Base-by-base conservation (phyloP, 1,284 basidiomycete genomes). In the Melampsora abietis-canadensis region DNA sequence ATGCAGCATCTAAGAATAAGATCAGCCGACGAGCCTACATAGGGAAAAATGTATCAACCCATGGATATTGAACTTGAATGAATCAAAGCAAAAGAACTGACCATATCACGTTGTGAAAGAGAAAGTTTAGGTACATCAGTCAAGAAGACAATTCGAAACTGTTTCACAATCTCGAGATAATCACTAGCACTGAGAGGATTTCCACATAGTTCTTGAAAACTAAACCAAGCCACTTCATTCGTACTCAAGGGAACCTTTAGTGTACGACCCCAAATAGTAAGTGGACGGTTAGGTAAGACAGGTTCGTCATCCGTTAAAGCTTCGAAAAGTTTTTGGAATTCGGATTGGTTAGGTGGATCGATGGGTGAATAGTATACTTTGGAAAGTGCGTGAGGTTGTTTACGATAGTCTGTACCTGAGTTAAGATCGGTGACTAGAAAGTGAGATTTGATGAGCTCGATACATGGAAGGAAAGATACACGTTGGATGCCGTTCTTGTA, bases 401-500 rank as follows among this genome's bases (percentile, higher is more conserved):
- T 90, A 68, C 94, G 90, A 82, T 97, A 97, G 81, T 97, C 94
- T 72, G 93, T 97, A 57, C 91, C 92, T 12, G 94, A 97, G 82
- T 98, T 90, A 34, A 99, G 87, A 82, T 97, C 93, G 1, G 90
- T 91, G 6, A 98, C 89, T 70, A 89, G 86, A 78, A 96, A 92
- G 40, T 87, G 88, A 2, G 88, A 84, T 84, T 97, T 95, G 79
- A 99, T 87, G 47, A 98, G 85, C 47, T 97, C 91, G 77, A 99
- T 98, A 68, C 94, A 91, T 4, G 96, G 96, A 48, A 98, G 81
- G 83, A 99, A 99, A 78, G 91, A 94, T n/a, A 90, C 88, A 21
- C 96, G 88, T 82, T 99, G 96, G 66, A 99, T 97, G 0, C 96
- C 96, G 79, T 98, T 98, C 86, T 95, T 95, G 85, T 99, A 99